Percentiles rank a stretch among this genome's conserved stretches.
Evolutionary conservation across 176 grass and related monocot species (phyloP).

Genomic region (Oryza glaberrima): DNA sequence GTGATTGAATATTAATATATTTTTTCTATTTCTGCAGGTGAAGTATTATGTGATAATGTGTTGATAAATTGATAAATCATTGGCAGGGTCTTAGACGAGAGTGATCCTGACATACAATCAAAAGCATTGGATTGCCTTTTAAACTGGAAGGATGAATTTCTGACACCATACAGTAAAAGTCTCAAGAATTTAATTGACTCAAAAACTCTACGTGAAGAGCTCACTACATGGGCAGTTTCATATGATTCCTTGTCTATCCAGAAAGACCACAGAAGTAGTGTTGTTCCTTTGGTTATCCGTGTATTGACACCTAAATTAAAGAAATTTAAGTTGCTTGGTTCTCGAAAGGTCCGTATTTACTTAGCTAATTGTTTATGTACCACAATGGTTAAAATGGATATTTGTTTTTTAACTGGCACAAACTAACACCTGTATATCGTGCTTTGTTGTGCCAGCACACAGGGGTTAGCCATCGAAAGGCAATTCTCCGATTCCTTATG

Average conservation of each 20-base stretch:
- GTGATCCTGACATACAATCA: constrained; percentile 75
- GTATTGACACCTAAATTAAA: constrained; percentile 82
- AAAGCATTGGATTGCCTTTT: constrained; percentile 89
- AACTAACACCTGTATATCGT: constrained; percentile 39
- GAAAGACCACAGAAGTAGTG: constrained; percentile 66
- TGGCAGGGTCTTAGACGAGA: constrained; percentile 84
- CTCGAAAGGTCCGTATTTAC: constrained; percentile 75
- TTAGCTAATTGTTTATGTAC: constrained; percentile 24
- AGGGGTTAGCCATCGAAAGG: constrained; percentile 81
- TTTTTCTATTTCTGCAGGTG: constrained; percentile 3
- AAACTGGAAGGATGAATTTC: constrained; percentile 86
- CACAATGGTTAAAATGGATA: not conserved
- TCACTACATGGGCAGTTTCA: constrained; percentile 93
- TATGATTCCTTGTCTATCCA: constrained; percentile 65
- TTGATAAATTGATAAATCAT: constrained; percentile 23
- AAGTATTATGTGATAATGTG: constrained; percentile 25
- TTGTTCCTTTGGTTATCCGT: constrained; percentile 82
- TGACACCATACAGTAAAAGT: constrained; percentile 64
- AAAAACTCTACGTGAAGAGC: constrained; percentile 85
- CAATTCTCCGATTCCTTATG: constrained; percentile 82
- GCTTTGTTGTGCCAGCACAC: constrained; percentile 62
- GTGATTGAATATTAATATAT: constrained; percentile 29
- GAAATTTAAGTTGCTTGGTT: constrained; percentile 86
- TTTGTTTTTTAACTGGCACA: constrained; percentile 30
- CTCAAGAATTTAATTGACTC: constrained; percentile 71